A percentile compares a stretch with the other conserved stretches of the same genome.
Conservation (phyloP, 257 asterid genomes). For the Ophiorrhiza pumila region DNA sequence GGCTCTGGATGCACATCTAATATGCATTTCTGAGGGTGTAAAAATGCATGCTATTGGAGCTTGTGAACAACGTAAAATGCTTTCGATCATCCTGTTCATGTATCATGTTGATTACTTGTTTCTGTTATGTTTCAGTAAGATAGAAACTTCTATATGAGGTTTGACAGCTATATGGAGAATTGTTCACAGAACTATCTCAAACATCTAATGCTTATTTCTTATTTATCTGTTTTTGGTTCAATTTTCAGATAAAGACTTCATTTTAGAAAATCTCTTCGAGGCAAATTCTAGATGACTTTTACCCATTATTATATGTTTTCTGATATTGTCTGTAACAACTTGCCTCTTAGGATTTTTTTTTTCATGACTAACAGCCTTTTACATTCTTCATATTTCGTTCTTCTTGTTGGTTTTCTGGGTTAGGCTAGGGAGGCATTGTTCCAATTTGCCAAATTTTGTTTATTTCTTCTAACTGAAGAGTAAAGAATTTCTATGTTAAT, state of each 20-base stretch:
- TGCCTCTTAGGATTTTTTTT: not conserved
- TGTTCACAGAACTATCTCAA: not conserved
- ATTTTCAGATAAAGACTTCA: not conserved
- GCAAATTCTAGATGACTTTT: not conserved
- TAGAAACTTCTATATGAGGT: not conserved
- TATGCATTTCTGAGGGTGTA: not conserved
- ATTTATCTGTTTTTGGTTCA: not conserved
- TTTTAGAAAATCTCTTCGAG: not conserved
- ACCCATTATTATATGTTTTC: not conserved
- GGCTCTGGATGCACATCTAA: conserved; percentile 7
- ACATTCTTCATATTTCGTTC: not conserved
- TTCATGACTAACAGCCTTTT: not conserved
- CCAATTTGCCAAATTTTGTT: not conserved
- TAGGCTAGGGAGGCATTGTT: not conserved
- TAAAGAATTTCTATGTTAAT: not conserved
- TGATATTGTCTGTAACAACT: not conserved
- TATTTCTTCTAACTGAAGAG: not conserved
- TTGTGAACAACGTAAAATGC: not conserved
- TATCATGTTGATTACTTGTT: not conserved
- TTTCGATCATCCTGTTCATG: not conserved
- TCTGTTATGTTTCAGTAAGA: not conserved
- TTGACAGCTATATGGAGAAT: not conserved
- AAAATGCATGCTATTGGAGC: not conserved
- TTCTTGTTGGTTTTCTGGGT: not conserved
- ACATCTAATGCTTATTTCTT: not conserved